Base-by-base conservation (phyloP, 805 yeast species). In the Candida parachauliodes region DNA sequence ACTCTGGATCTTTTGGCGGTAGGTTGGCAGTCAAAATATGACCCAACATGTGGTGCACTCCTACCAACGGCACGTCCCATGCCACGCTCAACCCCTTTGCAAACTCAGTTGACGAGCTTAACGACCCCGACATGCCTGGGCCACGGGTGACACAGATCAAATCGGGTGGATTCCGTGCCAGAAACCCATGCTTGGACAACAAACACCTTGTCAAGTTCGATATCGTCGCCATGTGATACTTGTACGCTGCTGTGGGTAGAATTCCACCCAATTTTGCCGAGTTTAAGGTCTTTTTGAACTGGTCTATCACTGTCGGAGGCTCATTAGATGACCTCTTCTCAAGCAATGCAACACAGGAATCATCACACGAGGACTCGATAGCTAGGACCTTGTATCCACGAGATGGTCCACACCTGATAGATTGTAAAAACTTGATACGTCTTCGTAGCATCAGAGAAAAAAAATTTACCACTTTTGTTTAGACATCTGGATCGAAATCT, bases 31-130 rank as follows among this genome's bases (percentile, higher is more conserved):
- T 69, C 20, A 93, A 57, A 4, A 93, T 63, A 62, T 93, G 98
- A 0, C 95, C 98, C 34, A 91, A 67, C 98, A 93, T 91, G 52
- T 93, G 98, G 56, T 93, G 95, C 0, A 91, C 96, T 0, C 97
- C 98, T 2, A 93, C 66, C 14, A 87, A 51, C 0, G 96, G 97
- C 5, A 67, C 73, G 10, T 73, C 57, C 83, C 88, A 83, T 0
- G 89, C 97, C 0, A 83, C 62, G 1, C 88, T 65, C 9, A 93
- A 63, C 0, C 98, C 98, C 50, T 87, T 83, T 0, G 95, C 95
- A 28, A 87, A 60, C 51, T 85, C 93, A 17, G 84, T 66, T 1
- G 97, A 94, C 0, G 87, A 82, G 8, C 87, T 74, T 10, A 93
- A 65, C 0, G 95, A 83, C 0, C 97, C 96, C 7, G 80, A 76